These are phyloP conservation scores for Daldinia sp. DNA, from an alignment of 2,329 filamentous ascomycete species.

Conservation along the genomic window DNA sequence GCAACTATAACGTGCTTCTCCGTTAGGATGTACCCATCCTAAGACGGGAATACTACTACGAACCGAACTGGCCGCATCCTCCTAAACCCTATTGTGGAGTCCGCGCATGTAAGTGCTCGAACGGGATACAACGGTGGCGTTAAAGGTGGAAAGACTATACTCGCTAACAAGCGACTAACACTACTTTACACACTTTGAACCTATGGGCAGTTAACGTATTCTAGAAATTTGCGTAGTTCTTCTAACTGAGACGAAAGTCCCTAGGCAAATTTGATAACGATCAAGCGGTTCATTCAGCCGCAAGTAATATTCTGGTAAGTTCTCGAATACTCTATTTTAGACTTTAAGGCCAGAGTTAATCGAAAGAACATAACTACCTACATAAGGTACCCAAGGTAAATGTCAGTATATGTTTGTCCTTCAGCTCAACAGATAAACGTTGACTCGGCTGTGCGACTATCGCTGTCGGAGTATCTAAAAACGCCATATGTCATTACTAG, in stretches of 20 bases:
- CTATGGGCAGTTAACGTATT: neutral
- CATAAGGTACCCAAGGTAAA: neutral
- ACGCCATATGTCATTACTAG: neutral
- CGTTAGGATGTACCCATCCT: conserved; percentile 24
- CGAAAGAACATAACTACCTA: neutral
- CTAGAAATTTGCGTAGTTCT: neutral
- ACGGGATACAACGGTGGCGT: conserved; percentile 31
- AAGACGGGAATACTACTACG: conserved; percentile 27
- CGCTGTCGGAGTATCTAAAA: conserved; percentile 17
- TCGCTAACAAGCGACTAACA: neutral
- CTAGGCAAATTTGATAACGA: neutral
- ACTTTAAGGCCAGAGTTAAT: neutral
- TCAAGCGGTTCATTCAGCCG: neutral
- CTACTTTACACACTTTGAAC: neutral
- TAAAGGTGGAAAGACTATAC: conserved; percentile 22
- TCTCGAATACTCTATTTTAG: neutral
- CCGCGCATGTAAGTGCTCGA: conserved; percentile 10
- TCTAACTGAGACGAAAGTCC: neutral
- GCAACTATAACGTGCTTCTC: conserved; percentile 15
- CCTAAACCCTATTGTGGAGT: conserved; percentile 34
- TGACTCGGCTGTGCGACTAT: conserved; percentile 17
- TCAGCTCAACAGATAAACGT: conserved; percentile 1
- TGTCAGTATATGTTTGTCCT: neutral
- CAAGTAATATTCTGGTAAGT: neutral
- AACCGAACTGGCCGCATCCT: conserved; percentile 18